Conservation (phyloP, 179 eudicot species). For the Carnegiea gigantea region DNA sequence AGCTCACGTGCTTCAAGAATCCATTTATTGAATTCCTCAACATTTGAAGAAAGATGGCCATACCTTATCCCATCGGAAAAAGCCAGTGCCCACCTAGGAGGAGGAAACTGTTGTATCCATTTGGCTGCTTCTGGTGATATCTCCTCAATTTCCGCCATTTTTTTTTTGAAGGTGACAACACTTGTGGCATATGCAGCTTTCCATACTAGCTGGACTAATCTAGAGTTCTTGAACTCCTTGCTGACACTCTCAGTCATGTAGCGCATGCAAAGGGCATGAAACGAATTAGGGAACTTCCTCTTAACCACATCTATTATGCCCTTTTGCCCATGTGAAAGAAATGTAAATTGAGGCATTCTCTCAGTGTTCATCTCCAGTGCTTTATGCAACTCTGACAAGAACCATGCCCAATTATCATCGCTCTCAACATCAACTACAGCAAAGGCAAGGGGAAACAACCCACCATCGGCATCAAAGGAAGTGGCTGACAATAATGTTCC, state of each 20-base stretch:
- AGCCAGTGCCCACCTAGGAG: conserved; percentile 45
- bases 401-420: conserved; percentile 72
- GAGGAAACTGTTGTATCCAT: conserved; percentile 48
- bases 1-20: conserved; percentile 47
- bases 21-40: conserved; percentile 50
- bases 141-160: conserved; percentile 48
- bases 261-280: conserved; percentile 53
- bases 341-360: conserved; percentile 44
- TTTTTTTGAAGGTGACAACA: conserved; percentile 37
- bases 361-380: conserved; percentile 49
- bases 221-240: conserved; percentile 52
- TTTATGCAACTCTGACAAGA: conserved; percentile 50
- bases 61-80: conserved; percentile 45
- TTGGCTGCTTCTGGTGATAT: conserved; percentile 50
- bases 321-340: conserved; percentile 50
- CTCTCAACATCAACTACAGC: conserved; percentile 56
- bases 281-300: conserved; percentile 42
- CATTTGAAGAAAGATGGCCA: conserved; percentile 52
- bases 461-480: conserved; percentile 63
- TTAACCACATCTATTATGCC: conserved; percentile 42
- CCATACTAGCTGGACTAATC: conserved; percentile 48
- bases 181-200: conserved; percentile 53
- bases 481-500: conserved; percentile 60
- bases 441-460: conserved; percentile 59
- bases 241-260: conserved; percentile 49